Evolutionary conservation across 352 stramenopile species (phyloP).

Genomic region (Phytophthora parvispora): DNA sequence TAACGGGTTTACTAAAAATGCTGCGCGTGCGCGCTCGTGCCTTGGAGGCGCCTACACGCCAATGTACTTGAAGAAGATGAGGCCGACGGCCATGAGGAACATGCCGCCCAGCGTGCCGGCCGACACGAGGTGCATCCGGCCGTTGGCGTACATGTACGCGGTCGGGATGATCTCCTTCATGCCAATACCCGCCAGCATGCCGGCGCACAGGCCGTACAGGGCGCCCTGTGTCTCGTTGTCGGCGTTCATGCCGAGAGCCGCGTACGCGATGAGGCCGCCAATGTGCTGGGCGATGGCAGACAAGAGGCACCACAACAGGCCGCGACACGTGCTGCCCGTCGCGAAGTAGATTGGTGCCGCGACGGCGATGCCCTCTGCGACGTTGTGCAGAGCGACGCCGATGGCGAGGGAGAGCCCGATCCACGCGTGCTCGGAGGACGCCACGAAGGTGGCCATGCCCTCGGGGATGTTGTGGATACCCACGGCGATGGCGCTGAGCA

Average conservation of each 20-base stretch:
- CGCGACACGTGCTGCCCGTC: constrained; percentile 94
- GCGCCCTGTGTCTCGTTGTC: constrained; percentile 79
- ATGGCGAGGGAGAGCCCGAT: constrained; percentile 93
- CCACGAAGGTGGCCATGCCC: constrained; percentile 96
- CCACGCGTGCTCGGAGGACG: constrained; percentile 87
- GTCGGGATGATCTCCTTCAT: constrained; percentile 95
- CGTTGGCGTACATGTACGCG: constrained; percentile 91
- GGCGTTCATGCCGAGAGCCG: constrained; percentile 84
- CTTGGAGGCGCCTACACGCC: constrained; percentile 39
- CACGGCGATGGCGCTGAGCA: constrained; percentile 95
- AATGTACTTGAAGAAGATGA: constrained; percentile 91
- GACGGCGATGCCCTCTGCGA: constrained; percentile 97
- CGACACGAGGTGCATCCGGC: constrained; percentile 88
- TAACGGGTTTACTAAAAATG: constrained; percentile 18
- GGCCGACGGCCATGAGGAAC: constrained; percentile 87
- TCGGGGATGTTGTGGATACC: constrained; percentile 98
- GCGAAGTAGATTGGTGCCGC: constrained; percentile 98
- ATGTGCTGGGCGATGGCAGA: constrained; percentile 93
- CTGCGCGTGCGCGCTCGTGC: not conserved
- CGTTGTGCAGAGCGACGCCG: constrained; percentile 97
- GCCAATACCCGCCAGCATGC: constrained; percentile 96
- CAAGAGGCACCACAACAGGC: constrained; percentile 95
- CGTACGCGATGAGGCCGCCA: constrained; percentile 91
- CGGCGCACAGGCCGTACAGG: constrained; percentile 94
- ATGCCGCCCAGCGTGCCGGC: constrained; percentile 87